A percentile compares a stretch with the other conserved stretches of the same genome.
Conservation (phyloP, 2,329 filamentous ascomycete species). For the Scedosporium apiospermum region DNA sequence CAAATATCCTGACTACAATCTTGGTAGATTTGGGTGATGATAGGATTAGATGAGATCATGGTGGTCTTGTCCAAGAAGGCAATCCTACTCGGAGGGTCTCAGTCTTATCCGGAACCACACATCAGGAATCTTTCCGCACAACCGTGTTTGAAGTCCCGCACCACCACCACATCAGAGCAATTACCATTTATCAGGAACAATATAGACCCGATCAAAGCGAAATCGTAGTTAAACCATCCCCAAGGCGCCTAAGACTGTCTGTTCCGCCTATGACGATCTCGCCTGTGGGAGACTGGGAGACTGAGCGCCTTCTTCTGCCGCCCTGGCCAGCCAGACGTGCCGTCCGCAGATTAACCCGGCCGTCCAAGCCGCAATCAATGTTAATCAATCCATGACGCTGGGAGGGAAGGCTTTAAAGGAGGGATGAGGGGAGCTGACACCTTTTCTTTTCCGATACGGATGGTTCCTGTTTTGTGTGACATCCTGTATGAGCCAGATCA, state of each 20-base stretch:
- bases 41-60: neutral
- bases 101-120: neutral
- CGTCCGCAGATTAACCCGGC: neutral
- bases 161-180: neutral
- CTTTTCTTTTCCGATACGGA: neutral
- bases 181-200: neutral
- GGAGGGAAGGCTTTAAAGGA: neutral
- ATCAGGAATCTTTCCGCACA: neutral
- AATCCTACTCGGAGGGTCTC: neutral
- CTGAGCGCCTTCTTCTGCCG: neutral
- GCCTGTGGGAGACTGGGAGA: neutral
- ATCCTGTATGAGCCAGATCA: neutral
- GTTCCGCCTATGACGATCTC: neutral
- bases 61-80: too few relatives aligned
- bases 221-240: neutral
- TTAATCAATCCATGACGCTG: neutral
- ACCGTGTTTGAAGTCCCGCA: neutral
- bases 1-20: neutral
- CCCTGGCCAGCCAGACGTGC: neutral
- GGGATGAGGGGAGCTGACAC: neutral
- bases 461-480: neutral
- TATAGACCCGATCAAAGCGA: neutral
- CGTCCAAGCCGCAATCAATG: neutral
- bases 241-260: neutral
- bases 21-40: neutral